Evolutionary conservation across 2,329 filamentous ascomycete genomes (phyloP).

Genomic region (Cytospora chrysosperma): DNA sequence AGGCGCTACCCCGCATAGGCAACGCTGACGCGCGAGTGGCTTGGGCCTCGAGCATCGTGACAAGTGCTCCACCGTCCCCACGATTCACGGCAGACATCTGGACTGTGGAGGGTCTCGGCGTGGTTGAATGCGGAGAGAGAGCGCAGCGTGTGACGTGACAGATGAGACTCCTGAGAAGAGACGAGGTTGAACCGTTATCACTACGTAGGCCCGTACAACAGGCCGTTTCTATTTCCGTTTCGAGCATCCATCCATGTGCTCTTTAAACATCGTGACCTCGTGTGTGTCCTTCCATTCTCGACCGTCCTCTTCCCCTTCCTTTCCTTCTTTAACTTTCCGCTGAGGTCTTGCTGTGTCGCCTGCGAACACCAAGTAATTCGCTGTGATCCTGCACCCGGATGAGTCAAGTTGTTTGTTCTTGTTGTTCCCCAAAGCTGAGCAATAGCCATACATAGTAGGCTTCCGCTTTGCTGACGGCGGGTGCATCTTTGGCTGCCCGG

Average conservation of each 20-base stretch:
- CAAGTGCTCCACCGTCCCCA: background rate
- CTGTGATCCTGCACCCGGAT: background rate
- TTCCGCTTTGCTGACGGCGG: background rate
- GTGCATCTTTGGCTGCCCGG: background rate
- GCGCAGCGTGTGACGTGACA: background rate
- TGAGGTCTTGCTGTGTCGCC: background rate
- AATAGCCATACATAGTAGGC: background rate
- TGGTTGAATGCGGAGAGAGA: background rate
- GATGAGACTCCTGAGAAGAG: background rate
- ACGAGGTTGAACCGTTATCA: background rate
- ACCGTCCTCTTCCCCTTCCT: conserved; percentile 43
- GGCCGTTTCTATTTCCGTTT: background rate
- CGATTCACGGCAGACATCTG: background rate
- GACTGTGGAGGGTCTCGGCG: background rate
- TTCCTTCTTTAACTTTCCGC: conserved; percentile 50
- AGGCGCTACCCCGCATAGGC: background rate
- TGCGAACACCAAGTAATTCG: background rate
- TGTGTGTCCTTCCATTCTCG: background rate
- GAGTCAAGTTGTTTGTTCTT: background rate
- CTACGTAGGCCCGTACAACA: background rate
- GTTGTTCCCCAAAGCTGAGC: background rate
- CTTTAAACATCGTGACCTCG: background rate
- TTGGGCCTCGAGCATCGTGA: background rate
- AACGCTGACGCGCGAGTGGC: background rate
- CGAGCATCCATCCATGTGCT: background rate